Percentiles rank a stretch among this genome's conserved stretches.
Conservation (phyloP, 768 basidiomycete genomes). For the Xerocomus spinulosus region DNA sequence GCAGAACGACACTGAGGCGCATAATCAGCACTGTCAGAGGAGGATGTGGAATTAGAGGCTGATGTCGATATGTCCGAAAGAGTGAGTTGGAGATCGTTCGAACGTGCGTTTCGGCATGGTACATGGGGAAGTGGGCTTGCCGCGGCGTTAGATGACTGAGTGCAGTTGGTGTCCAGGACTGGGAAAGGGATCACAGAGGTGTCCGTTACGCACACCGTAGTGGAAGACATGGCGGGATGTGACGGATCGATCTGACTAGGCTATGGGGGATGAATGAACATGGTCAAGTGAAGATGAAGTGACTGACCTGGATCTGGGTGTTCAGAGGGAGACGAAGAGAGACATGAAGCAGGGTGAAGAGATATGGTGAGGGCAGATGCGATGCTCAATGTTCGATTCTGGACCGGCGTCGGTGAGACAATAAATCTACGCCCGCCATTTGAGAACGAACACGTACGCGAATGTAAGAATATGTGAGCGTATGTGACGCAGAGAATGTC, state of each 20-base stretch:
- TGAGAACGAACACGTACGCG: slow-evolving; percentile 6
- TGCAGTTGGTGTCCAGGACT: slow-evolving; percentile 19
- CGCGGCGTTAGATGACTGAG: slow-evolving; percentile 48
- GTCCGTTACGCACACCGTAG: slow-evolving; percentile 23
- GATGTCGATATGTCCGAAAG: slow-evolving; percentile 15
- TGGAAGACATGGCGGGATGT: slow-evolving; percentile 15
- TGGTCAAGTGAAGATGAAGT: neutral
- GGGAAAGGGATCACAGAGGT: slow-evolving; percentile 27
- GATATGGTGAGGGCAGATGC: slow-evolving; percentile 1
- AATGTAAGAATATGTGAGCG: slow-evolving; percentile 1
- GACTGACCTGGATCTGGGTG: slow-evolving; percentile 4
- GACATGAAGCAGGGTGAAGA: slow-evolving; percentile 15
- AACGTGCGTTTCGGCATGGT: slow-evolving; percentile 43
- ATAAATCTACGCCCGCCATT: neutral
- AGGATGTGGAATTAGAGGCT: slow-evolving; percentile 1
- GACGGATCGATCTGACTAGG: slow-evolving; percentile 2
- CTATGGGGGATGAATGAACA: neutral
- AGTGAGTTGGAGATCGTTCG: slow-evolving; percentile 3
- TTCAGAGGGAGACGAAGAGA: slow-evolving; percentile 14
- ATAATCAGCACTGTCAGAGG: slow-evolving; percentile 6
- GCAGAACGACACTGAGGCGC: slow-evolving; percentile 3
- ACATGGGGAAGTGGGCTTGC: slow-evolving; percentile 59
- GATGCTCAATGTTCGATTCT: slow-evolving; percentile 14
- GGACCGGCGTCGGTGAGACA: slow-evolving; percentile 13
- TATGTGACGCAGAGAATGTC: slow-evolving; percentile 6